Base-by-base conservation (phyloP, 768 basidiomycete species). In the Lactifluus subvellereus region DNA sequence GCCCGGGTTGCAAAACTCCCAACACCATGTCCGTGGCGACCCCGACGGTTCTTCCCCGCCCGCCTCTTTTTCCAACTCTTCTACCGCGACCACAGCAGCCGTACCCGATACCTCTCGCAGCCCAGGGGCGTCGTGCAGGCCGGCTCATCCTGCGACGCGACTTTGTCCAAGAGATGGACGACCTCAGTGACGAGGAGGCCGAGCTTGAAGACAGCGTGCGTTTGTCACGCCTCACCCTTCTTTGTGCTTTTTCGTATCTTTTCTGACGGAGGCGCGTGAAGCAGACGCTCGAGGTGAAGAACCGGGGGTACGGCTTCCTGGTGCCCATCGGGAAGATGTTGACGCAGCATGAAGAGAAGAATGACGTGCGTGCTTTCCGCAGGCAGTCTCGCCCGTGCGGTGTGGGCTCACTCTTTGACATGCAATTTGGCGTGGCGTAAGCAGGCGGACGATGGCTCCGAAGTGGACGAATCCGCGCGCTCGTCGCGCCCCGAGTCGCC, bases 291-390 rank as follows among this genome's bases (percentile, higher is more conserved):
- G 74, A 76, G 59, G 81, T 91, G 38, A 82, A 81, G 64, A 85
- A 84, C 65, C 80, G 87, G 38, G 90, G 90, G 10, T 85, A 77
- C 63, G 78, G 72, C 65, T 89, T 82, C 69, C 77, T 89, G 22
- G 79, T 92, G 30, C 89, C 89, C 6, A 87, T 90, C 49, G 90
- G 90, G 8, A 82, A 84, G 54, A 79, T 79, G 58, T 77, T 88
- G 59, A 92, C 90, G 14, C 84, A 85, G 68, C 82, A 85, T 65
- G 90, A 92, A 70, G 90, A 92, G 74, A 91, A 89, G 77, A 91
- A 90, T 71, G 90, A 92, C 71, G 90, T 90, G 61, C 58, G 79
- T 58, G 20, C 16, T 54, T 45, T 47, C 20, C 14, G 8, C 11
- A 16, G 33, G n/a, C 18, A n/a, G n/a, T 4, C 20, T 53, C n/a